phyloP scores from a whole-genome alignment of 768 basidiomycete species.

The Podaxis sp. region DNA sequence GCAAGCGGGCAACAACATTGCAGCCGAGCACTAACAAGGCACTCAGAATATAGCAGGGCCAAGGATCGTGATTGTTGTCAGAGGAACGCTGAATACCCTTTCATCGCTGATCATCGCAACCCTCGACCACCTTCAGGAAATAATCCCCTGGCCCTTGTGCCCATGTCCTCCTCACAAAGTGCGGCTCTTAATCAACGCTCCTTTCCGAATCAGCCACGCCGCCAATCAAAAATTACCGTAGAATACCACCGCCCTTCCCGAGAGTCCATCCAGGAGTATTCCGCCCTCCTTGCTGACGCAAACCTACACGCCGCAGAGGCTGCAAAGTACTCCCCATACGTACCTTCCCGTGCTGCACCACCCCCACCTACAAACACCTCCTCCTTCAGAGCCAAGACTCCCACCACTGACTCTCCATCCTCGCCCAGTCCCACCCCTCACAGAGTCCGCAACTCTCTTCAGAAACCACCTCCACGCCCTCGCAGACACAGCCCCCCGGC shows the following conservation, averaged over 20 bases:
- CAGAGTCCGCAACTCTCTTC: conserved; percentile 55
- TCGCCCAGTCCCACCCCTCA: conserved; percentile 29
- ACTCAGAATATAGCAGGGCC: background rate
- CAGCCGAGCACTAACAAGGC: background rate
- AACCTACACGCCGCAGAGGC: conserved; percentile 56
- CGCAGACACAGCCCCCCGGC: conserved; percentile 55
- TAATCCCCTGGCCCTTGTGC: conserved; percentile 11
- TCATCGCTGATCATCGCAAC: conserved; percentile 7
- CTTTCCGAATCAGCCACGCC: conserved; percentile 39
- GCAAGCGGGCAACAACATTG: background rate
- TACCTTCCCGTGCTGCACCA: conserved; percentile 40
- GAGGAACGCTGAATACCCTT: background rate
- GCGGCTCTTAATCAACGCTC: conserved; percentile 46
- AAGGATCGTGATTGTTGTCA: conserved; percentile 10
- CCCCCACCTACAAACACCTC: conserved; percentile 28
- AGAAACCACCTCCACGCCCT: conserved; percentile 55
- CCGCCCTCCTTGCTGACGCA: conserved; percentile 65
- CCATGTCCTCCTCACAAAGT: conserved; percentile 47
- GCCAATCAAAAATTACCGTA: conserved; percentile 66
- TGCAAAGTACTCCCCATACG: conserved; percentile 34
- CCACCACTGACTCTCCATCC: conserved; percentile 42
- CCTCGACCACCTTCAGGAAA: background rate
- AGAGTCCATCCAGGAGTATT: conserved; percentile 76
- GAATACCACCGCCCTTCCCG: conserved; percentile 76
- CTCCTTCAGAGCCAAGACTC: conserved; percentile 44